Base-by-base conservation (phyloP, 176 grass and related monocot genomes). In the Carex pumila region DNA sequence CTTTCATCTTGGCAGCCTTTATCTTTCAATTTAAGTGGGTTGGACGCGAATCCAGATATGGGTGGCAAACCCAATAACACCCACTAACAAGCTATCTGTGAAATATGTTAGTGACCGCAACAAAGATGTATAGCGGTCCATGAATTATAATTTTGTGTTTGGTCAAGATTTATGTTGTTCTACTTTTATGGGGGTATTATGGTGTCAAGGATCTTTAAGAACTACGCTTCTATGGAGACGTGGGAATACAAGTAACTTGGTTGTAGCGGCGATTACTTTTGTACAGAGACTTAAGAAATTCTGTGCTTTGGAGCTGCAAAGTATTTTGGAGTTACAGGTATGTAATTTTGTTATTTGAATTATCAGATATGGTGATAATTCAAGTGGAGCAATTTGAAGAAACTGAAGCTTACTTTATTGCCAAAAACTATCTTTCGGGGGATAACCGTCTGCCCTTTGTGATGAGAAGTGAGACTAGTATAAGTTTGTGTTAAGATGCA, bases 1-100 rank as follows among this genome's bases (percentile, higher is more conserved):
- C 83, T 84, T 83, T 90, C 85, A 54, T 82, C 91, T 34, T 99
- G 97, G 97, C 93, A 99, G 68, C 97, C 97, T 7, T 82, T 99
- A 67, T 85, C 93, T 39, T 87, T 94, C 31, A 88, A 94, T 83
- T 12, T 88, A 59, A 85, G 57, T 84, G 85, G 79, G 43, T 55
- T 64, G 71, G 93, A 88, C 85, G 69, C 65, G 72, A 88, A 86
- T 64, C 29, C 47, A 57, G 57, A 55, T 58, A 60, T 73, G 74
- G 41, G 68, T 63, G 71, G 71, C 14, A 87, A 89, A 82, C 62
- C 87, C 79, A 92, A 87, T 55, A 56, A 77, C 73, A 77, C 73
- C 50, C 50, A 77, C 49, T 77, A 77, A 77, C 19, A 30, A 77
- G 50, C 22, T 55, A 13, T 77, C n/a, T 34, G 57, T 77, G 22